A percentile compares a stretch with the other conserved stretches of the same genome.
Conservation (phyloP, 352 stramenopile species). For the Globisporangium uncinulatum region DNA sequence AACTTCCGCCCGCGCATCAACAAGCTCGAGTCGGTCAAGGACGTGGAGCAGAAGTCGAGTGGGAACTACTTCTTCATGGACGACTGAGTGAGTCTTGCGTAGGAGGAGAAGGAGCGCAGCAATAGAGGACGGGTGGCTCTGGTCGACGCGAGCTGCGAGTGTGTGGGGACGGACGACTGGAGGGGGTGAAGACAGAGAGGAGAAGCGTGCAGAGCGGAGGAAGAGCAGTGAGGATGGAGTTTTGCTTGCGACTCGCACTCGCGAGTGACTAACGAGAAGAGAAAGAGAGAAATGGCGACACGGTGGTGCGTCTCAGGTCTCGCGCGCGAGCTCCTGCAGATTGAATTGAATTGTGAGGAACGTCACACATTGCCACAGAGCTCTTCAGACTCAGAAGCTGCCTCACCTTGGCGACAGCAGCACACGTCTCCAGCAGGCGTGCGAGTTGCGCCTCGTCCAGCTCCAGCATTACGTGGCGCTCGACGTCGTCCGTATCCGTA, state of each 20-base stretch:
- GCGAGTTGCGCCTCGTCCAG: slow-evolving; percentile 32
- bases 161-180: slow-evolving; percentile 2
- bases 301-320: not conserved
- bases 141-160: slow-evolving; percentile 8
- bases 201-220: not conserved
- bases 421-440: slow-evolving; percentile 32
- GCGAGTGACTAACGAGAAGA: slow-evolving; percentile 1
- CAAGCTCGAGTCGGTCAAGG: slow-evolving; percentile 95
- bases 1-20: slow-evolving; percentile 98
- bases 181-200: not conserved
- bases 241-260: not conserved
- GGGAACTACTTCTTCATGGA: slow-evolving; percentile 99
- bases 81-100: slow-evolving; percentile 59
- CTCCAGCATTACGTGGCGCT: slow-evolving; percentile 49
- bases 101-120: not conserved
- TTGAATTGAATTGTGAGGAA: not conserved
- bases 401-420: slow-evolving; percentile 24
- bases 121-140: no score
- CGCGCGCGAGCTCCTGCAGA: slow-evolving; percentile 15
- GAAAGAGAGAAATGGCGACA: not conserved
- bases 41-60: slow-evolving; percentile 95
- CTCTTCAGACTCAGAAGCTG: not conserved
- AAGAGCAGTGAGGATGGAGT: no score
- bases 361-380: not conserved
- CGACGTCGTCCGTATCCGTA: slow-evolving; percentile 18